Percentiles rank a stretch among this genome's conserved stretches.
These are phyloP conservation scores for Torulaspora indica DNA, from an alignment of 805 yeast species.

Conservation along the genomic window DNA sequence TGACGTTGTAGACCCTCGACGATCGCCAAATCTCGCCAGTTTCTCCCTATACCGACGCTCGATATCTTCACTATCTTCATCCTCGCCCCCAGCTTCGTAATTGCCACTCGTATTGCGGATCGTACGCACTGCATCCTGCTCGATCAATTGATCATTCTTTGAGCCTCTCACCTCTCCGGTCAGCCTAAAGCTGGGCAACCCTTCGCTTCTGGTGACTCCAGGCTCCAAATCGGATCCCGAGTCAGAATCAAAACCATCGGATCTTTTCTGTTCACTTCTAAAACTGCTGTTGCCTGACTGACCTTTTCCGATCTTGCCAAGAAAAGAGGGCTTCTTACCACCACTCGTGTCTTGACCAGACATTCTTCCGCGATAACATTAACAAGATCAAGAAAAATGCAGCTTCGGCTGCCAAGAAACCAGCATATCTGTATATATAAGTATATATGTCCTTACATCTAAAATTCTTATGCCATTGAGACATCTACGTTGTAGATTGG, in stretches of 20 bases:
- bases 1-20: slow-evolving; percentile 5
- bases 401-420: no score
- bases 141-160: slow-evolving; percentile 12
- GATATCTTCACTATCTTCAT: slow-evolving; percentile 10
- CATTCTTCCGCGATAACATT: neutral
- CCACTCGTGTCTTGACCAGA: slow-evolving; percentile 4
- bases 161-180: slow-evolving; percentile 1
- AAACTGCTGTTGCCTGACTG: slow-evolving; percentile 1
- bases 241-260: slow-evolving; percentile 5
- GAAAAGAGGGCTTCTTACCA: slow-evolving; percentile 5
- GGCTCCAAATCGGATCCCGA: slow-evolving; percentile 11
- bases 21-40: slow-evolving; percentile 10
- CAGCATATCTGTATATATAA: no score
- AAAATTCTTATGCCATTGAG: no score
- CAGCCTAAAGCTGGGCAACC: slow-evolving; percentile 15
- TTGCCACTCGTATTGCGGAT: slow-evolving; percentile 20
- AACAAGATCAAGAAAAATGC: neutral
- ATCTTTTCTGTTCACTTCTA: neutral
- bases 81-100: slow-evolving; percentile 11
- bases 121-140: slow-evolving; percentile 22
- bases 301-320: slow-evolving; percentile 4
- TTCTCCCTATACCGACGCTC: slow-evolving; percentile 8
- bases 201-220: neutral
- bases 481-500: no score
- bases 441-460: no score